Evolutionary conservation across 116 monocot species (phyloP).

Genomic region (Papilionanthe hybrid): DNA sequence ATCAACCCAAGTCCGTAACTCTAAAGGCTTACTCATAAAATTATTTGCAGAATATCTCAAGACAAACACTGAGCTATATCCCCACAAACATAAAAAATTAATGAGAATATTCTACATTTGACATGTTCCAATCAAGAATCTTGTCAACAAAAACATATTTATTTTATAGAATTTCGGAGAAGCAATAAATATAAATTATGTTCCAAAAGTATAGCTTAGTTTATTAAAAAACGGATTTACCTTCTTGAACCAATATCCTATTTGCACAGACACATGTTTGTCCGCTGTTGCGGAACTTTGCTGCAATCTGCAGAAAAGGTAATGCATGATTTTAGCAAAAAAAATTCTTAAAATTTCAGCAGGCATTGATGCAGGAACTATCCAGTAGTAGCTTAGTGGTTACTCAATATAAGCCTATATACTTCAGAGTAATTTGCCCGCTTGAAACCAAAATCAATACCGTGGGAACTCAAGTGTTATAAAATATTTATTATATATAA

Average conservation of each 20-base stretch:
- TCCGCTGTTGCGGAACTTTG: slow-evolving; percentile 94
- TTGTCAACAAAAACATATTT: neutral
- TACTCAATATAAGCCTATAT: neutral
- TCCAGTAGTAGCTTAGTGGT: neutral
- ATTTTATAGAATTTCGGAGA: neutral
- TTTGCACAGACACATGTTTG: slow-evolving; percentile 98
- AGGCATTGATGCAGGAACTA: neutral
- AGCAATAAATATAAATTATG: neutral
- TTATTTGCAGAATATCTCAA: too few species aligned
- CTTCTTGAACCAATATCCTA: slow-evolving; percentile 97
- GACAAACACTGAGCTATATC: neutral
- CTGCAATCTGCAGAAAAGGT: slow-evolving; percentile 62
- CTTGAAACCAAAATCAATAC: neutral
- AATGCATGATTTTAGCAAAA: neutral
- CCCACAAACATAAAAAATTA: neutral
- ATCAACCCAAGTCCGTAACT: too few species aligned
- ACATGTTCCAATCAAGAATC: neutral
- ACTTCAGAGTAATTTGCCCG: neutral
- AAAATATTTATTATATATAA: neutral
- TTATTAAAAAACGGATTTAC: slow-evolving; percentile 19
- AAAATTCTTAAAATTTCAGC: neutral
- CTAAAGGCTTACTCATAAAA: too few species aligned
- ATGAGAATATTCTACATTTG: neutral
- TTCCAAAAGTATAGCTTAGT: neutral
- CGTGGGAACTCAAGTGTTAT: neutral